Evolutionary conservation across 148 eudicot species (phyloP), one percentile per base, ranked within the genome.

Genomic region (Rhododendron henanense): DNA sequence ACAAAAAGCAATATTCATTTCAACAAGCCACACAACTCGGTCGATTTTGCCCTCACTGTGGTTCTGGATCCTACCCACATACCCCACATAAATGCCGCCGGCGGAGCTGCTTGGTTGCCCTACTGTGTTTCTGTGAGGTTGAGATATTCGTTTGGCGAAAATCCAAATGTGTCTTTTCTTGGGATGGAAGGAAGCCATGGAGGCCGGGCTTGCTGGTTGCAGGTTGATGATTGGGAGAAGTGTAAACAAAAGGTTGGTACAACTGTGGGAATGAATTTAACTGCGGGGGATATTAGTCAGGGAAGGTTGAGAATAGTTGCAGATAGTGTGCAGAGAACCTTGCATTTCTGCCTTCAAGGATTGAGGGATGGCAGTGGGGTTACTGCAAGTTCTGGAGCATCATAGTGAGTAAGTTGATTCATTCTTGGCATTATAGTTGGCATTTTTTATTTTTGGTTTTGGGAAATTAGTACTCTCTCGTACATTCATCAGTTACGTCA

Each of bases 101-200:
- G 99, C 35, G 99, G 99, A 48, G 99, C 98, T 78, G 98, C 98
- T 82, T 97, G 99, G 74, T 67, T 97, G 86, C 98, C 99, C 2
- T 96, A 97, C 82, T 97, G 99, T 82, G 98, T 92, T 77, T 94
- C 98, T 1, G 96, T 97, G 83, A 93, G 96, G 90, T 89, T 97
- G 85, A 91, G 94, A 89, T 97, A 95, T 85, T 90, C 88, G 13
- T 97, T 95, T 84, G 93, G 95, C 41, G 98, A 97, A 73, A 95
- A 88, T 51, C 92, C 92, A 2, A 89, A 65, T 55, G 95, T 97
- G 31, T 73, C 92, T 44, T 97, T 95, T 86, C 86, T 97, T 59
- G 95, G 95, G 48, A 97, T 97, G 99, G 98, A 97, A 88, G 98
- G 99, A 71, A 97, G 99, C 93, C 99, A 97, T 75, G 99, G 99